phyloP scores from a whole-genome alignment of 768 basidiomycete species.

The Trichaptum fuscoviolaceum region DNA sequence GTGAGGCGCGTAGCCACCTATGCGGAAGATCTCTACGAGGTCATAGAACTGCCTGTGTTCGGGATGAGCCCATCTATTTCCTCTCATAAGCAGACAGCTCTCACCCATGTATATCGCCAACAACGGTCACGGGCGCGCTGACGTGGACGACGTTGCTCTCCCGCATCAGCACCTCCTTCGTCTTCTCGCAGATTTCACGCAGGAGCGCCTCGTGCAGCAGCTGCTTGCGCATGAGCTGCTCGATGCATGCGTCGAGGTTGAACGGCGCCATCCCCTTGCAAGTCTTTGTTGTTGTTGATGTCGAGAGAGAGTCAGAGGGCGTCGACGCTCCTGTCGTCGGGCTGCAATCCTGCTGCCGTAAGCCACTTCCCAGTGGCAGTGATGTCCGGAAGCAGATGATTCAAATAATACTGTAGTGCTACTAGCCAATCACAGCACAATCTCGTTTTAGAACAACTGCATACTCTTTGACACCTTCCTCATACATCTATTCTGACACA shows the following conservation, averaged over 20 bases:
- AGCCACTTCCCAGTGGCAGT: background rate
- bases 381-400: too few species aligned
- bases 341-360: background rate
- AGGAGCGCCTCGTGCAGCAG: conserved; percentile 91
- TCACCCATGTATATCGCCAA: conserved; percentile 99
- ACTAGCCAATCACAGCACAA: background rate
- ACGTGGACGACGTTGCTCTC: conserved; percentile 99
- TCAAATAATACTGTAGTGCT: too few species aligned
- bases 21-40: conserved; percentile 97
- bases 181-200: conserved; percentile 99
- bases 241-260: conserved; percentile 95
- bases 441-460: background rate
- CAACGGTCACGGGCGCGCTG: conserved; percentile 94
- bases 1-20: conserved; percentile 93
- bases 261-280: conserved; percentile 48
- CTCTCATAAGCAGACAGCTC: conserved; percentile 26
- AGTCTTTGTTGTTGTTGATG: background rate
- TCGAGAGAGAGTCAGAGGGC: background rate
- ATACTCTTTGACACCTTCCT: background rate
- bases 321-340: background rate
- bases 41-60: conserved; percentile 90
- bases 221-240: conserved; percentile 85
- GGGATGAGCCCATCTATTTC: conserved; percentile 35
- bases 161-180: conserved; percentile 97
- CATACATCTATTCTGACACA: too few species aligned